A percentile compares a stretch with the other conserved stretches of the same genome.
These are phyloP conservation scores for Ziziphus jujuba DNA, from an alignment of 306 rosid species.

Conservation along the genomic window DNA sequence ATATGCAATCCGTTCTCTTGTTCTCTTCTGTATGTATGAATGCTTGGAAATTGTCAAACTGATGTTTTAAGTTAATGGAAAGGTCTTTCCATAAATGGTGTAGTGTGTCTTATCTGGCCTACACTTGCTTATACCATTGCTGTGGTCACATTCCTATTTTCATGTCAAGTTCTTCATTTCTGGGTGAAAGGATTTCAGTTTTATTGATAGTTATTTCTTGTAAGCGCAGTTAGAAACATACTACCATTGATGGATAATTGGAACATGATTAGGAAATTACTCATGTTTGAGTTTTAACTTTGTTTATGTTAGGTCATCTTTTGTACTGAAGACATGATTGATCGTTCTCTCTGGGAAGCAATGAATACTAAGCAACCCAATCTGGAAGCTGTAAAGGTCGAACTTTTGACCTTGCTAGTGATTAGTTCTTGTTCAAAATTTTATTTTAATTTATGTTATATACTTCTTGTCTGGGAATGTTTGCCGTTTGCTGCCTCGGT, in stretches of 20 bases:
- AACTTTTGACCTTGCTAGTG: constrained; percentile 20
- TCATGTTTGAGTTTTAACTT: background rate
- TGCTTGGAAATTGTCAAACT: background rate
- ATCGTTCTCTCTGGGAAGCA: constrained; percentile 77
- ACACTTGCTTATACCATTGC: background rate
- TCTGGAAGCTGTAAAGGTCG: constrained; percentile 63
- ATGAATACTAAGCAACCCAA: constrained; percentile 63
- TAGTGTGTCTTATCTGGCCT: background rate
- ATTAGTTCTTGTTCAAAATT: constrained; percentile 14
- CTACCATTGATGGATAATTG: background rate
- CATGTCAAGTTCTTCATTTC: background rate
- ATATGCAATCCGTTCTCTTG: background rate
- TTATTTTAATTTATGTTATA: constrained; percentile 3
- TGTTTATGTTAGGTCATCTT: constrained; percentile 50
- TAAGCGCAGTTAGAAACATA: background rate
- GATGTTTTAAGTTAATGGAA: background rate
- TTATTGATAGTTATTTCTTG: too few species aligned
- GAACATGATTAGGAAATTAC: background rate
- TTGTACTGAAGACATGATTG: constrained; percentile 83
- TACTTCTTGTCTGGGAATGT: constrained; percentile 2
- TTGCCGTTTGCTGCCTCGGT: background rate
- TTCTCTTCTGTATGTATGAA: background rate
- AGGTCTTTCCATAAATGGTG: background rate
- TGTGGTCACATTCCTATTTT: background rate
- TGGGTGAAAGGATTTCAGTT: too few species aligned